Base-by-base conservation (phyloP, 1,284 basidiomycete genomes). In the Athelia psychrophila region DNA sequence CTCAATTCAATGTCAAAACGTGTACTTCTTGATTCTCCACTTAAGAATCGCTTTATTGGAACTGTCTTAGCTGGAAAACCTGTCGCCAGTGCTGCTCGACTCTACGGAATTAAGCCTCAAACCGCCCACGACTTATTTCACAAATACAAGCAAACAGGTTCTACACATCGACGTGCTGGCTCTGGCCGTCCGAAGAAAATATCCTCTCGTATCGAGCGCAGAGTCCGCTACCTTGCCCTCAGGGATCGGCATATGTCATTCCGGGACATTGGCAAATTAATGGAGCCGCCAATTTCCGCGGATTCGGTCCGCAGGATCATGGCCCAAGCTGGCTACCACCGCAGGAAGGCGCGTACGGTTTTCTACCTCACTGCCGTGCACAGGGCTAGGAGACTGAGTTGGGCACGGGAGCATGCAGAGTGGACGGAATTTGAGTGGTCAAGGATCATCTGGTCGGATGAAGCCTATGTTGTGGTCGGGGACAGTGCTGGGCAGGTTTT, bases 1-100 rank as follows among this genome's bases (percentile, higher is more conserved):
- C n/a, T n/a, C n/a, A n/a, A n/a, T n/a, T n/a, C n/a, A n/a, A n/a
- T n/a, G n/a, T n/a, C n/a, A n/a, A n/a, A n/a, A n/a, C n/a, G n/a
- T n/a, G n/a, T n/a, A n/a, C n/a, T n/a, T n/a, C 44, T 19, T 24
- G 22, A 46, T 46, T 46, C 44, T 19, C 44, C 44, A 23, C 9
- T 19, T 8, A 50, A 50, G 24, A 50, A 50, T 22, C 38, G 48
- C 15, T 50, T 50, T 22, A 50, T 50, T 46, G 48, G 48, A 19
- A 6, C 48, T 20, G 48, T 50, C 6, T 35, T 30, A 30, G 33
- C 48, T 44, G 38, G 48, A n/a, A 23, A 30, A 22, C 6, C 48
- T 42, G 20, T 44, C 15, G 5, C 15, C 5, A 12, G 15, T 6
- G 48, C 48, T 44, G 48, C 36, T 42, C 16, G 24, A 24, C 5